phyloP scores from a whole-genome alignment of 2,329 filamentous ascomycete species.

The Biscogniauxia marginata region DNA sequence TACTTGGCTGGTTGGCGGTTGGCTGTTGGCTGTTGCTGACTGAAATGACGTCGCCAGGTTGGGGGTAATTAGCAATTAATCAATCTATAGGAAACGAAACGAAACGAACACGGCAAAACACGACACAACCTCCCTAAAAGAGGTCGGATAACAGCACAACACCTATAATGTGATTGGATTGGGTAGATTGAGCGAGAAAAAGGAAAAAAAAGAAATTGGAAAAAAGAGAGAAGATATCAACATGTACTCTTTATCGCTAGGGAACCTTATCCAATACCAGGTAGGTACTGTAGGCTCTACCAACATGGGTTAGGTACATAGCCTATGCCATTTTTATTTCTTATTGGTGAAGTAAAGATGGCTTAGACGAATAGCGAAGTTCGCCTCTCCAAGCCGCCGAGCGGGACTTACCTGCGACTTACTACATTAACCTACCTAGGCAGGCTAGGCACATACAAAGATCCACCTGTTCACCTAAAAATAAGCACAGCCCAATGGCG shows the following conservation, averaged over 20 bases:
- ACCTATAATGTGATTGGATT: not conserved
- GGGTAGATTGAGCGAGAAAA: not conserved
- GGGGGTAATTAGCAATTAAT: not conserved
- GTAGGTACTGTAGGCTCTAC: no score
- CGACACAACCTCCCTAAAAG: not conserved
- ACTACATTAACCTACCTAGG: not conserved
- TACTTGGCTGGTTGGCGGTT: no score
- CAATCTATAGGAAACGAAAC: no score
- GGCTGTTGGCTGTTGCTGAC: constrained; percentile 11
- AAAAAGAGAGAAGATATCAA: not conserved
- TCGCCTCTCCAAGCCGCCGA: constrained; percentile 9
- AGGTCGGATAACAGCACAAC: not conserved
- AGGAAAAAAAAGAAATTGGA: not conserved
- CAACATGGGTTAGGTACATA: no score
- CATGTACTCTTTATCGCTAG: no score
- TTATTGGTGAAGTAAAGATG: constrained; percentile 3
- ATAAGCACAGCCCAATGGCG: constrained; percentile 19
- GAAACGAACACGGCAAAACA: not conserved
- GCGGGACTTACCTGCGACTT: not conserved
- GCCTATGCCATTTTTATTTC: no score
- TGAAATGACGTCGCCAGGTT: constrained; percentile 15
- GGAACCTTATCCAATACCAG: no score
- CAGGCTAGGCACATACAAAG: not conserved
- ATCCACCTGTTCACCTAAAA: constrained; percentile 10
- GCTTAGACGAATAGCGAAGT: constrained; percentile 18